Conservation (phyloP, 345 rosid species). For the Eutrema yunnanense region DNA sequence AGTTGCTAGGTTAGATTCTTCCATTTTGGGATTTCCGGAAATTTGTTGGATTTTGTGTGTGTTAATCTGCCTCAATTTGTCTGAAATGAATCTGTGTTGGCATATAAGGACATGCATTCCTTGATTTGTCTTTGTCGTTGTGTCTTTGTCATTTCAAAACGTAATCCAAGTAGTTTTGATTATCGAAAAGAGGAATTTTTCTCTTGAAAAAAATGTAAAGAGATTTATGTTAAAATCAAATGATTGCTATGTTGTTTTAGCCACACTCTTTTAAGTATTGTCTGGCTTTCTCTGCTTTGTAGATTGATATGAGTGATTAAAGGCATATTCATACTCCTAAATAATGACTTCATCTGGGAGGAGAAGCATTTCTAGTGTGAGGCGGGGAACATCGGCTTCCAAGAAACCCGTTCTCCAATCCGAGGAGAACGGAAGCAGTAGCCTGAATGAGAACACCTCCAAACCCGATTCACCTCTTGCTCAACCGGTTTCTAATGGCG, state of each 20-base stretch:
- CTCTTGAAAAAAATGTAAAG: not conserved
- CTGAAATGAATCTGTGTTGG: not conserved
- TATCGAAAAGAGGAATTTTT: not conserved
- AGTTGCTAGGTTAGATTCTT: not conserved
- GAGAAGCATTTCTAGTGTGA: constrained; percentile 23
- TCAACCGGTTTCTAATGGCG: constrained; percentile 32
- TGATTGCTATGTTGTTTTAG: not conserved
- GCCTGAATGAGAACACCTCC: not conserved
- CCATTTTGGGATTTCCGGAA: not conserved
- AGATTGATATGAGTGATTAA: not conserved
- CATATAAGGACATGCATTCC: not conserved
- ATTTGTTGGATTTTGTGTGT: not conserved
- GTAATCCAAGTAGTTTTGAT: not conserved
- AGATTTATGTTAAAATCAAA: not conserved
- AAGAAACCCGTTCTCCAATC: constrained; percentile 30
- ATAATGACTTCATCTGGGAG: constrained; percentile 19
- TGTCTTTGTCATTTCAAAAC: not conserved
- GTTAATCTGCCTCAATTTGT: not conserved
- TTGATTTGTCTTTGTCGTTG: not conserved
- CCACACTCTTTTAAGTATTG: not conserved
- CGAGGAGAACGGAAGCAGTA: constrained; percentile 2
- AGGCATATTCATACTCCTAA: not conserved
- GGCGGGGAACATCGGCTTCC: constrained; percentile 16
- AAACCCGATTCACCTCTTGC: constrained; percentile 21
- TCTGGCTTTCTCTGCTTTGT: not conserved